Base-by-base conservation (phyloP, 2,329 filamentous ascomycete species). In the Aspergillus caelatus region DNA sequence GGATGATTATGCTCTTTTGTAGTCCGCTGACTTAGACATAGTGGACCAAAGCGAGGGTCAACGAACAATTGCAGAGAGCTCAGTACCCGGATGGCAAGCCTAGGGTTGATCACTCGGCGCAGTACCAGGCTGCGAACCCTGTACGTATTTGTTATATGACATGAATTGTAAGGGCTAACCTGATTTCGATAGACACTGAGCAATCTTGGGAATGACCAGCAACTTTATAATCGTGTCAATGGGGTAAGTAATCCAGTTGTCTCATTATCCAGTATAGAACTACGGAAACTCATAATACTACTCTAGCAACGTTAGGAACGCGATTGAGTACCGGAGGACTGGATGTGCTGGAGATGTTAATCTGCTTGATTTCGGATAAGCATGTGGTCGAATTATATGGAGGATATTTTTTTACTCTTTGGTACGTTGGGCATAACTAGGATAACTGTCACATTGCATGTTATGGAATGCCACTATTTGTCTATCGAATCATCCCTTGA, bases 91-190 rank as follows among this genome's bases (percentile, higher is more conserved):
- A 48, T 14, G 45, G 45, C 6, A 48, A 48, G 8, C 45, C 21
- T 23, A 48, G 45, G 45, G 45, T 48, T 19, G 45, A 48, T 28
- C 45, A 48, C 12, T 48, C 45, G 45, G 45, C 45, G 21, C 45
- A 48, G 45, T 48, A 48, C 8, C 45, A 48, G 45, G 45, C 45
- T 14, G 45, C 45, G 6, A 48, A 48, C 23, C 45, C 45, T 1
- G 45, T 48, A 48, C 21, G 59, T 61, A 36, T 52, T 43, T 16
- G 43, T 28, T 30, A 90, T 45, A 6, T 7, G 0, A 14, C 8
- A 14, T 11, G 10, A 5, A 45, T 5, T 12, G 7, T 8, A 41
- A 10, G 8, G 39, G 19, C 7, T 41, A n/a, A n/a, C 4, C 16
- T 41, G 3, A 41, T 46, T 11, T 23, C 2, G n/a, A 23, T 23